A percentile compares a stretch with the other conserved stretches of the same genome.
Conservation (phyloP, 2,329 filamentous ascomycete species). For the Epicoccum nigrum region DNA sequence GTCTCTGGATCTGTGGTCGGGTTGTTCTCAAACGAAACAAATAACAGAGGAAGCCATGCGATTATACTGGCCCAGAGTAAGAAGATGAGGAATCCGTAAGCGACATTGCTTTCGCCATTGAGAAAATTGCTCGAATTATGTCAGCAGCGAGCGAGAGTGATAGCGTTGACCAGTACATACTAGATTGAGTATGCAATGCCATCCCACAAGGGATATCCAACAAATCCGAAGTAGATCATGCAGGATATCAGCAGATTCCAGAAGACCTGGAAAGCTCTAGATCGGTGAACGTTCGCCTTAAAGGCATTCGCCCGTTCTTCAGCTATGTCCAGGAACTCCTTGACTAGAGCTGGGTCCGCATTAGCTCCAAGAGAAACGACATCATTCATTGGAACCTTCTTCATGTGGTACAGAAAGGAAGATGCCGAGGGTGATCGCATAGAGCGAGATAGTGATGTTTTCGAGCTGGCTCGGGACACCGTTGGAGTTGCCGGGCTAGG, state of each 20-base stretch:
- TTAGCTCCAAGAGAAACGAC: not conserved
- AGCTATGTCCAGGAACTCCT: not conserved
- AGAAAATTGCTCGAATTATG: not conserved
- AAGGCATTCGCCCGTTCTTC: not conserved
- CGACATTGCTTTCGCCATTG: not conserved
- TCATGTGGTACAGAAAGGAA: not conserved
- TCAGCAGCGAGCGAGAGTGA: not conserved
- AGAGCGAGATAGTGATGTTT: not conserved
- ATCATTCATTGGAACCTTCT: not conserved
- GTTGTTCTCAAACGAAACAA: not conserved
- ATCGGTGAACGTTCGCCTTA: not conserved
- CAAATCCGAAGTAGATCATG: constrained; percentile 53
- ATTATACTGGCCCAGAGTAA: not conserved
- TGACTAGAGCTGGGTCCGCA: not conserved
- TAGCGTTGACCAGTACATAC: constrained; percentile 25
- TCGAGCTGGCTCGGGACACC: not conserved
- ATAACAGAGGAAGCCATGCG: not conserved
- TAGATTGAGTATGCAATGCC: constrained; percentile 53
- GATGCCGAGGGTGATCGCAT: not conserved
- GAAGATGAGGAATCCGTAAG: not conserved
- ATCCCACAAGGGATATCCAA: constrained; percentile 55
- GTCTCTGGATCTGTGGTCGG: constrained; percentile 30
- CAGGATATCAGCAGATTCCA: constrained; percentile 28
- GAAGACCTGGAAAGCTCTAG: not conserved
- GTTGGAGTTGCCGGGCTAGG: not conserved